Percentiles rank a stretch among this genome's conserved stretches.
These are phyloP conservation scores for Calonectria fujianensis DNA, from an alignment of 2,329 filamentous ascomycete species.

Conservation along the genomic window DNA sequence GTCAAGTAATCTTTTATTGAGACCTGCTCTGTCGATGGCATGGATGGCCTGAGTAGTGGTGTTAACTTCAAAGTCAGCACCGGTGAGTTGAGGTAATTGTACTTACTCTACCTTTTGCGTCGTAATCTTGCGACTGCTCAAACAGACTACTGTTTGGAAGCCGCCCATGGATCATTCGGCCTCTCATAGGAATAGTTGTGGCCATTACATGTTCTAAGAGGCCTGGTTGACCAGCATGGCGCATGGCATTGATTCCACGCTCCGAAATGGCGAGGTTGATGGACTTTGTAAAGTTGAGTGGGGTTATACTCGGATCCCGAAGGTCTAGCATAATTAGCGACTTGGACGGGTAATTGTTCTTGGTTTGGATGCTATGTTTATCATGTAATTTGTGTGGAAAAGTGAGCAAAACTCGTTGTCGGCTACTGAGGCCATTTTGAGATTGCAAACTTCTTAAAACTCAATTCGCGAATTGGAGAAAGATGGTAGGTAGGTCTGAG, in stretches of 20 bases:
- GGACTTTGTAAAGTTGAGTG: conserved; percentile 97
- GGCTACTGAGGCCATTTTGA: conserved; percentile 3
- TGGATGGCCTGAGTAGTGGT: conserved; percentile 79
- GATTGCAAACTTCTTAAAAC: conserved; percentile 22
- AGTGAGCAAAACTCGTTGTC: not conserved
- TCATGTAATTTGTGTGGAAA: not conserved
- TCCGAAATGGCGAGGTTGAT: conserved; percentile 98
- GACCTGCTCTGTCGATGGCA: conserved; percentile 87
- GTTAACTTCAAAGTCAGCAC: conserved; percentile 35
- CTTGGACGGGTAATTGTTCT: conserved; percentile 37
- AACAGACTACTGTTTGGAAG: conserved; percentile 79
- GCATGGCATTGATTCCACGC: conserved; percentile 92
- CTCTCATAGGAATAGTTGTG: conserved; percentile 93
- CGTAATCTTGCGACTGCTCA: conserved; percentile 92
- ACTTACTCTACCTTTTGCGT: conserved; percentile 87
- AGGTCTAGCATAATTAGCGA: conserved; percentile 78
- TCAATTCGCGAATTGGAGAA: conserved; percentile 31
- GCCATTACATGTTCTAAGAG: conserved; percentile 84
- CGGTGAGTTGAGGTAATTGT: conserved; percentile 45
- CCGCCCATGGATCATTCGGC: conserved; percentile 94
- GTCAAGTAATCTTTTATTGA: conserved; percentile 91
- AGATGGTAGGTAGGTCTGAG: conserved; percentile 2
- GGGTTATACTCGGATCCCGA: conserved; percentile 86
- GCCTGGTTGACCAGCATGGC: conserved; percentile 77
- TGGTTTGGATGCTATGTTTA: not conserved